phyloP scores from a whole-genome alignment of 805 yeast species.

The Suhomyces emberorum region DNA sequence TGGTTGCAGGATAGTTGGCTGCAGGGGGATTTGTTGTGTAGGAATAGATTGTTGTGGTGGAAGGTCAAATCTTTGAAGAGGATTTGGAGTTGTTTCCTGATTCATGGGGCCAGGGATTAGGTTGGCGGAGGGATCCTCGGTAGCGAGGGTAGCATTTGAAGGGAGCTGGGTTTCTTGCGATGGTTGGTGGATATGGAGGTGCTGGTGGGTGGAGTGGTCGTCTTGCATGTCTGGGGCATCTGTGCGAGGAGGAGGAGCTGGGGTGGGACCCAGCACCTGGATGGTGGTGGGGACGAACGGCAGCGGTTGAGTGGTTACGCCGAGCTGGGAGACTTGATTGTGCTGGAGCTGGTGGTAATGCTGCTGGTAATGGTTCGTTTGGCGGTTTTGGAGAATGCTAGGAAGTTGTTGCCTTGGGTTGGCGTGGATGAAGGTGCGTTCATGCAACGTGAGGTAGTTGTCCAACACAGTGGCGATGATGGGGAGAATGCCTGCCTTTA shows the following conservation, averaged over 20 bases:
- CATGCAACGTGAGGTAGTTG: slow-evolving; percentile 59
- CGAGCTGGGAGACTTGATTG: slow-evolving; percentile 21
- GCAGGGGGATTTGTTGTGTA: slow-evolving; percentile 1
- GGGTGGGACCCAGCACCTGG: slow-evolving; percentile 1
- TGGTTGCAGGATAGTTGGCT: slow-evolving; percentile 1
- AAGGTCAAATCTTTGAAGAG: slow-evolving; percentile 1
- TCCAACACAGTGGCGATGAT: slow-evolving; percentile 89
- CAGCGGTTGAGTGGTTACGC: background rate
- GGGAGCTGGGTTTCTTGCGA: background rate
- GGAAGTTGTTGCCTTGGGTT: slow-evolving; percentile 15
- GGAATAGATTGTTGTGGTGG: slow-evolving; percentile 4
- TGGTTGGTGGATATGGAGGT: slow-evolving; percentile 4
- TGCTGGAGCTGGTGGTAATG: slow-evolving; percentile 14
- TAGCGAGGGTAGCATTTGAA: too few relatives aligned
- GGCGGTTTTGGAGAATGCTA: slow-evolving; percentile 8
- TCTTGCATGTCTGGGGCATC: background rate
- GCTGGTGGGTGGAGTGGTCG: slow-evolving; percentile 1
- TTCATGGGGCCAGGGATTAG: background rate
- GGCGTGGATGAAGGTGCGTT: slow-evolving; percentile 35
- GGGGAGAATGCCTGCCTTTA: slow-evolving; percentile 88
- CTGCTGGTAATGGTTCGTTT: slow-evolving; percentile 7
- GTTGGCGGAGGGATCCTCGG: background rate
- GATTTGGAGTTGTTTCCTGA: background rate
- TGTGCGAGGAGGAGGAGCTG: background rate
- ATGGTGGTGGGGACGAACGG: slow-evolving; percentile 5